These are phyloP conservation scores for Trifolium dubium DNA, from an alignment of 306 rosid genomes.

Conservation along the genomic window DNA sequence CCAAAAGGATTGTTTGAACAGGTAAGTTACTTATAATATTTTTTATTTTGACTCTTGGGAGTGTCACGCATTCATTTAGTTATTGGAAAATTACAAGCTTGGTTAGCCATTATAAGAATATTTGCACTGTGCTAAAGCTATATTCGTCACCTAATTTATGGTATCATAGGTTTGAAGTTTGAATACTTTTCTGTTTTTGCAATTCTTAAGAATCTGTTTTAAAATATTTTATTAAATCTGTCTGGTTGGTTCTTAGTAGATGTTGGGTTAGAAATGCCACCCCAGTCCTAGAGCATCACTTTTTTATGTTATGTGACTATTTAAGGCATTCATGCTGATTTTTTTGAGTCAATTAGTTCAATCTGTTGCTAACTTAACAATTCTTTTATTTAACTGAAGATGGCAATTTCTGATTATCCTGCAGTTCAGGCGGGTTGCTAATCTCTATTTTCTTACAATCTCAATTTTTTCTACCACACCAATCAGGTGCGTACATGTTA, in stretches of 20 bases:
- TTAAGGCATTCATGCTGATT: background rate
- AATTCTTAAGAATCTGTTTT: conserved; percentile 1
- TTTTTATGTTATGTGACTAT: conserved; percentile 9
- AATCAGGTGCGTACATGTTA: conserved; percentile 59
- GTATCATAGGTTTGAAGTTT: conserved; percentile 6
- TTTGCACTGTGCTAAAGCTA: conserved; percentile 26
- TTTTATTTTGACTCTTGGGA: conserved; percentile 4
- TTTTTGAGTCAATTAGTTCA: conserved; percentile 24
- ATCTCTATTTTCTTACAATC: conserved; percentile 81
- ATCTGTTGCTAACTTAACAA: conserved; percentile 24
- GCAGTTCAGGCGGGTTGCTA: conserved; percentile 97
- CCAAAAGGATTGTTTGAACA: conserved; percentile 97
- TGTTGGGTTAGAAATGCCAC: conserved; percentile 20
- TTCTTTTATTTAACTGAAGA: conserved; percentile 35
- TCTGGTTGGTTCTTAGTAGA: conserved; percentile 23
- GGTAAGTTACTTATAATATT: conserved; percentile 58
- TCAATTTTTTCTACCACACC: conserved; percentile 87
- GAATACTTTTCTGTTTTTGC: conserved; percentile 16
- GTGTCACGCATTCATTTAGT: conserved; percentile 34
- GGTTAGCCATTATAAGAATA: conserved; percentile 12
- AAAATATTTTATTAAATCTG: background rate
- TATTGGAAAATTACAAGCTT: background rate
- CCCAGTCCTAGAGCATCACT: conserved; percentile 1
- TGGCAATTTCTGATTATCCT: conserved; percentile 39
- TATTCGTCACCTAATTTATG: conserved; percentile 31